phyloP scores from a whole-genome alignment of 2,329 filamentous ascomycete genomes.

The Aspergillus phoenicis region DNA sequence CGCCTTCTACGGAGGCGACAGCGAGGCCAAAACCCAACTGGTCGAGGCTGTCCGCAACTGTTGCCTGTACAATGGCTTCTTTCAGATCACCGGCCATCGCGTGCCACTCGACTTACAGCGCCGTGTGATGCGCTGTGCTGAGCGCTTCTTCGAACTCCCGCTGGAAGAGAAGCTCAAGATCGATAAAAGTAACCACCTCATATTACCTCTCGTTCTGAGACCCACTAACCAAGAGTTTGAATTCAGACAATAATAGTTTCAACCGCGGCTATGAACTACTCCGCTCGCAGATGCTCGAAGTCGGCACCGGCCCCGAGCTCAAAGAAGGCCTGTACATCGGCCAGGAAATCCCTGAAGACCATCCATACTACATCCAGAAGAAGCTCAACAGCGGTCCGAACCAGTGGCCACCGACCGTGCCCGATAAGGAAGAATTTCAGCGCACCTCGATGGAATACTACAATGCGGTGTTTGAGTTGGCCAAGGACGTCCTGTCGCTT shows the following conservation, averaged over 20 bases:
- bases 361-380: slow-evolving; percentile 42
- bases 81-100: slow-evolving; percentile 49
- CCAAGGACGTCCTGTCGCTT: slow-evolving; percentile 46
- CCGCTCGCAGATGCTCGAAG: slow-evolving; percentile 47
- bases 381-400: slow-evolving; percentile 46
- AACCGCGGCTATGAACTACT: slow-evolving; percentile 50
- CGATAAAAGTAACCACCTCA: slow-evolving; percentile 31
- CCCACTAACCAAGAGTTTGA: neutral
- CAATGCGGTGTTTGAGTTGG: slow-evolving; percentile 40
- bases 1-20: slow-evolving; percentile 34
- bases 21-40: slow-evolving; percentile 31
- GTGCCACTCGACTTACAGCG: slow-evolving; percentile 44
- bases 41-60: slow-evolving; percentile 31
- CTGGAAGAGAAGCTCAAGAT: slow-evolving; percentile 47
- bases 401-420: slow-evolving; percentile 38
- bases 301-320: slow-evolving; percentile 46
- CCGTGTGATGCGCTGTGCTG: slow-evolving; percentile 42
- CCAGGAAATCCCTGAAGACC: slow-evolving; percentile 43
- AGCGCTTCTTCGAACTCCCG: slow-evolving; percentile 45
- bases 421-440: slow-evolving; percentile 37
- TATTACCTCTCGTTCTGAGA: too few relatives aligned
- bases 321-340: slow-evolving; percentile 51
- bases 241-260: slow-evolving; percentile 40
- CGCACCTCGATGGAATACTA: slow-evolving; percentile 47
- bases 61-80: slow-evolving; percentile 45